These are phyloP conservation scores for Fragilaria radians DNA, from an alignment of 108 stramenopile genomes.

Conservation along the genomic window DNA sequence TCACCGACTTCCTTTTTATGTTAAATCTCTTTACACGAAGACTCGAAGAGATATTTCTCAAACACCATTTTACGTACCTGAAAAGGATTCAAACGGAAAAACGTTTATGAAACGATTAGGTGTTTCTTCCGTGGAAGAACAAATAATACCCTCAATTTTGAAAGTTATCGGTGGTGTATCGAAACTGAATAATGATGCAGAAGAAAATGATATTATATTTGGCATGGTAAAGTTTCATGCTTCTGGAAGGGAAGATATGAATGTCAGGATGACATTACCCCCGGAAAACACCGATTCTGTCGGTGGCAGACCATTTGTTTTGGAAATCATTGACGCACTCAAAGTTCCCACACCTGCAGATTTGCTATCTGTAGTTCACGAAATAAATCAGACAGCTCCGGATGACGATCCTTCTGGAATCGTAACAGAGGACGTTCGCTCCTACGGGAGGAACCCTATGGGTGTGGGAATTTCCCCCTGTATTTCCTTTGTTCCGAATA, in stretches of 20 bases:
- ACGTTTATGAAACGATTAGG: slow-evolving; percentile 35
- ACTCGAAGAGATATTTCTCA: slow-evolving; percentile 63
- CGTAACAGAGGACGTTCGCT: too few species aligned
- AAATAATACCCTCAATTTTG: slow-evolving; percentile 61
- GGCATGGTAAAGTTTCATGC: slow-evolving; percentile 84
- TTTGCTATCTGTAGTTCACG: slow-evolving; percentile 24
- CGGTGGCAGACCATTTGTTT: slow-evolving; percentile 73
- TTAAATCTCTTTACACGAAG: slow-evolving; percentile 72
- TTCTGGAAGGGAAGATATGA: slow-evolving; percentile 86
- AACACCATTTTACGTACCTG: slow-evolving; percentile 66
- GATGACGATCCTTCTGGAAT: neutral
- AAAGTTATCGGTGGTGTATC: slow-evolving; percentile 65
- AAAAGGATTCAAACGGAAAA: neutral
- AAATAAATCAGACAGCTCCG: slow-evolving; percentile 40
- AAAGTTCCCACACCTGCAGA: slow-evolving; percentile 30
- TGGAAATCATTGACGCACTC: slow-evolving; percentile 69
- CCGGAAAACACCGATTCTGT: slow-evolving; percentile 22
- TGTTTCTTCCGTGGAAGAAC: slow-evolving; percentile 70
- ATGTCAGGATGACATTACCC: slow-evolving; percentile 81
- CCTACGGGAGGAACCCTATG: slow-evolving; percentile 50
- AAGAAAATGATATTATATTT: slow-evolving; percentile 29
- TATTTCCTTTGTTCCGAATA: slow-evolving; percentile 35
- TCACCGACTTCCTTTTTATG: slow-evolving; percentile 58
- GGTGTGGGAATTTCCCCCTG: slow-evolving; percentile 56
- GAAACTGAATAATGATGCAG: slow-evolving; percentile 34